Conservation (phyloP, 371 early-diverging fungal genomes). For the Mortierella sp. region DNA sequence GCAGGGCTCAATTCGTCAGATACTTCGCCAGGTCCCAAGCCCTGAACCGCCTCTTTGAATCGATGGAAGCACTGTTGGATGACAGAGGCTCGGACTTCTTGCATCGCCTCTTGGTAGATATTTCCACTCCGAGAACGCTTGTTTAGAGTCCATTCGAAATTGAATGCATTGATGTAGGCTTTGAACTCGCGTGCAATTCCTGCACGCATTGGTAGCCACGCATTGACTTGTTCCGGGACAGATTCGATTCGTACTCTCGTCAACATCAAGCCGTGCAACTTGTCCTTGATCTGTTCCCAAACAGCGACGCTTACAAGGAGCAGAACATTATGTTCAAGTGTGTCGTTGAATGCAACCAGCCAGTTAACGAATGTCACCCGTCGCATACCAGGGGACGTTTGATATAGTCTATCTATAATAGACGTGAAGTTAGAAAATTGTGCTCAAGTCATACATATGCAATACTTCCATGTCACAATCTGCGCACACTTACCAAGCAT, state of each 20-base stretch:
- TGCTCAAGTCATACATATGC: neutral
- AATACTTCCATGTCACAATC: neutral
- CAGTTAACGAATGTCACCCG: constrained; percentile 11
- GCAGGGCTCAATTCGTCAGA: neutral
- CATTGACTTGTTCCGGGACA: constrained; percentile 24
- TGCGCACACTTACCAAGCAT: constrained; percentile 20
- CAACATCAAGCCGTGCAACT: constrained; percentile 10
- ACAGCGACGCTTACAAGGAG: constrained; percentile 19
- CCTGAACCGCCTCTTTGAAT: constrained; percentile 9
- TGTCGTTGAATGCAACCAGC: constrained; percentile 16
- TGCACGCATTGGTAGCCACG: constrained; percentile 23
- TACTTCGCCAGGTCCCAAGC: neutral
- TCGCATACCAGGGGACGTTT: constrained; percentile 4
- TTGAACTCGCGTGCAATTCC: constrained; percentile 24
- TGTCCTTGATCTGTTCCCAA: constrained; percentile 23
- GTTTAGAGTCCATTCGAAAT: constrained; percentile 22
- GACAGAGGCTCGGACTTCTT: constrained; percentile 18
- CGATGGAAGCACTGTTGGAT: constrained; percentile 21
- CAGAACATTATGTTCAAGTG: constrained; percentile 15
- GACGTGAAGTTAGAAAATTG: neutral
- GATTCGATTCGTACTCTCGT: constrained; percentile 1
- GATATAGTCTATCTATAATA: constrained; percentile 4
- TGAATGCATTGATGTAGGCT: constrained; percentile 23
- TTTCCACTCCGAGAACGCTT: constrained; percentile 5
- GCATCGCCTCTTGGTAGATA: constrained; percentile 20